Base-by-base conservation (phyloP, 805 yeast genomes). In the Metschnikowia orientalis region DNA sequence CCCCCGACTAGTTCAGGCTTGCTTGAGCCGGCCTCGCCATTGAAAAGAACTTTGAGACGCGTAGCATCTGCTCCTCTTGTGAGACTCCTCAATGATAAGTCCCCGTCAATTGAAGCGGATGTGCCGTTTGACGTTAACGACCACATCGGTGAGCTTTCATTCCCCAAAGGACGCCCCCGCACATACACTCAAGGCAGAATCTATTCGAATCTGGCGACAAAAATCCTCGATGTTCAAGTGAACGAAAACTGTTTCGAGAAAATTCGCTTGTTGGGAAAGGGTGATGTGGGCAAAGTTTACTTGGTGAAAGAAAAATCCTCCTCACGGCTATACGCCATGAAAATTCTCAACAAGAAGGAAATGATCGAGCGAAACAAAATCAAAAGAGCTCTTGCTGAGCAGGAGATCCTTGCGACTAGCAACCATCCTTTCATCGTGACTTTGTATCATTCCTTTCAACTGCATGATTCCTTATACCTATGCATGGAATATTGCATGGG, bases 401-500 rank as follows among this genome's bases (percentile, higher is more conserved):
- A 90, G 56, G 97, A 90, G 57, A 94, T 92, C 43, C 69, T 92
- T 38, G 95, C 97, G 3, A 85, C 97, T 2, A 81, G 90, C 21
- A 88, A 89, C 54, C 97, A 94, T 58, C 99, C 99, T 1, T 92
- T 94, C 53, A 94, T 92, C 46, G 97, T 92, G 18, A 87, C 98
- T 0, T 67, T 92, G 16, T 90, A 92, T 53, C 99, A 92, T 58
- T 88, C 82, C 0, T 92, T 92, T 64, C 98, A 92, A 61, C 82
- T 95, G 4, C 92, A 86, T 39, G 97, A 89, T 48, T 79, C 84
- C 52, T 61, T 92, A 8, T 92, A 88, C 48, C 72, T 92, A 24
- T 92, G 99, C 60, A 90, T 94, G 95, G 99, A 92, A 56, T 92
- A 90, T 52, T 92, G 99, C 54, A 87, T 92, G 88, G 99, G 99